Evolutionary conservation across 2,329 filamentous ascomycete species (phyloP), one percentile per base, ranked within the genome.

Genomic region (Botrytis porri): DNA sequence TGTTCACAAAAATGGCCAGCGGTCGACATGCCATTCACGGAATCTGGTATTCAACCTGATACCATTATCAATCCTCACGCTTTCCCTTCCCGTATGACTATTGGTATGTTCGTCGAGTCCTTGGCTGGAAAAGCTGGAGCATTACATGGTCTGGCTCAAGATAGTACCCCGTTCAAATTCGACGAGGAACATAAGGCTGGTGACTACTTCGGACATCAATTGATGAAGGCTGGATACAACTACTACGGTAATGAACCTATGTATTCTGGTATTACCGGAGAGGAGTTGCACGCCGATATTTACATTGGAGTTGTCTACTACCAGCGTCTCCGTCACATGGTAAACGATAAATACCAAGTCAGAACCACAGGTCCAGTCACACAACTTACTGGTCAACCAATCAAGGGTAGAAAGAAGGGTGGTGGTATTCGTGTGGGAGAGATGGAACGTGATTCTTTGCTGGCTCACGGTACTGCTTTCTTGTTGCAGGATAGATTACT

Each of bases 21-120:
- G 3, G 86, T 93, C 74, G 95, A 98, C 82, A 96, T 99, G 93
- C 96, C 96, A 5, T 99, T 98, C 84, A 94, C 93, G 4, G 96
- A 99, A 84, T 93, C 92, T 9, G 96, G 96, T 71, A 98, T 99
- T 75, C 95, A 98, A 80, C 96, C 96, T 16, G 96, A 99, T 83
- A 88, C 97, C 79, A 99, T 99, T 83, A 99, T 99, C 86, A 99
- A 99, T 84, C 96, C 96, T 59, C 96, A 99, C 87, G 96, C 96
- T 80, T 99, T 99, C 88, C 96, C 96, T 12, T 98, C 95, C 63
- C 95, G 96, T 83, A 99, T 99, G 96, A 99, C 96, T 32, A 99
- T 99, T 81, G 96, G 96, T 81, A 98, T 98, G 93, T 98, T 99
- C 83, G 90, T 99, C 80, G 96, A 99, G 85, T 98, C 95, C 8